Evolutionary conservation across 106 monocot genomes (phyloP), one percentile per base, ranked within the genome.

Genomic region (Dendrobium huoshanense): DNA sequence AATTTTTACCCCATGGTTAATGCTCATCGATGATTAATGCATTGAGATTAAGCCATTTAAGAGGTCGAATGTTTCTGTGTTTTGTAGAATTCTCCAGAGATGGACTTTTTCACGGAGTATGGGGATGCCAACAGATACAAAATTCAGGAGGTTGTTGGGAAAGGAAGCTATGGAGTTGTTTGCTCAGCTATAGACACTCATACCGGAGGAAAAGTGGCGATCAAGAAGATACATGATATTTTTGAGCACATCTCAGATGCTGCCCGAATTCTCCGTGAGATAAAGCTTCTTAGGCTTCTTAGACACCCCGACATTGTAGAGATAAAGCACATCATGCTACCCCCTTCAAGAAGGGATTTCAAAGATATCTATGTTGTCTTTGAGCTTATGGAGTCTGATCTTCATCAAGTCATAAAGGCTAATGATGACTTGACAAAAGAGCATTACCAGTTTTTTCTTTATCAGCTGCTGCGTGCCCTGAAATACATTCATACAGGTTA

Each of bases 381-480:
- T 76, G 89, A 89, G 82, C 86, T 89, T 48, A 89, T 89, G 89
- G 89, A 89, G 55, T 89, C 89, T 9, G 89, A 89, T 83, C 84
- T 89, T 81, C 89, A 89, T 79, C 86, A 86, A 75, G 89, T 89
- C 3, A 89, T 89, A 22, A 86, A 89, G 73, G 89, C 89, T 76
- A 89, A 89, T 84, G 89, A 89, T 77, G 86, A 89, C 70, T 81
- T 89, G 49, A 86, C 89, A 25, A 84, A 84, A 20, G 86, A 89
- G 79, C 89, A 89, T 86, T 84, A 89, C 49, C 89, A 86, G 48
- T 89, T 89, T 19, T 89, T 89, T 77, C 77, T 89, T 8, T 89
- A 89, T 78, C 89, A 89, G 84, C 84, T 89, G 67, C 84, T 89
- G 40, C 84, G 89, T 65, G 84, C 88, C 19, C 70, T 89, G 24